phyloP scores from a whole-genome alignment of 2,329 filamentous ascomycete genomes.

The Claviceps maximensis region DNA sequence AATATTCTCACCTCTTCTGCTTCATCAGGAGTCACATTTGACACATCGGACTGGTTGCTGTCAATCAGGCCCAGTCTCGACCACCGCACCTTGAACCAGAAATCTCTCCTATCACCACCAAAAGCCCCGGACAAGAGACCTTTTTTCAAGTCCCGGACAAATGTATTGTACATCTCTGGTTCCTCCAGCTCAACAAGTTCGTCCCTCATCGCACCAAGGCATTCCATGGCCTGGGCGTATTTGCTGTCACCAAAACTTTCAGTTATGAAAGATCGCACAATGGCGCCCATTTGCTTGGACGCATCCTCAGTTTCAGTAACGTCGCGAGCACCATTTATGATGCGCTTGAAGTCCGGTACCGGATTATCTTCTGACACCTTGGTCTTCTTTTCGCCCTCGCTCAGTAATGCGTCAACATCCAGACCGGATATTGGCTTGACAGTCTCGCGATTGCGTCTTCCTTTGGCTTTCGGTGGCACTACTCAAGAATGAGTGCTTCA shows the following conservation, averaged over 20 bases:
- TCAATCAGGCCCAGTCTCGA: conserved; percentile 63
- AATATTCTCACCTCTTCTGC: conserved; percentile 42
- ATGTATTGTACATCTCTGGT: conserved; percentile 62
- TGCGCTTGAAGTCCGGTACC: conserved; percentile 81
- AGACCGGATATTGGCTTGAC: conserved; percentile 82
- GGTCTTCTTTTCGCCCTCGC: conserved; percentile 29
- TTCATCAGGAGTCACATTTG: conserved; percentile 54
- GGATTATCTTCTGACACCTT: conserved; percentile 54
- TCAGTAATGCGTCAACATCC: conserved; percentile 72
- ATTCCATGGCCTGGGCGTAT: conserved; percentile 64
- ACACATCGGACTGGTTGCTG: conserved; percentile 45
- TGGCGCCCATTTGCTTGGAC: conserved; percentile 57
- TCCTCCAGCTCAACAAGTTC: conserved; percentile 65
- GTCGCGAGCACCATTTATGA: conserved; percentile 47
- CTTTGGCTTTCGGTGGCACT: conserved; percentile 71
- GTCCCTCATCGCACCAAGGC: conserved; percentile 63
- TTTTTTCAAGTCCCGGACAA: conserved; percentile 57
- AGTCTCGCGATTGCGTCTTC: conserved; percentile 54
- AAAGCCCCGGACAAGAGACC: conserved; percentile 56
- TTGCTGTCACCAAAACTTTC: conserved; percentile 63
- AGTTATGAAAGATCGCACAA: conserved; percentile 56
- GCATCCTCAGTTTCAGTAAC: conserved; percentile 52
- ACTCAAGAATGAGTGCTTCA: conserved; percentile 6
- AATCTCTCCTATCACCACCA: conserved; percentile 63
- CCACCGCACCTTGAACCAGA: conserved; percentile 65